These are phyloP conservation scores for Aspergillus awamori DNA, from an alignment of 2,329 filamentous ascomycete genomes.

Conservation along the genomic window DNA sequence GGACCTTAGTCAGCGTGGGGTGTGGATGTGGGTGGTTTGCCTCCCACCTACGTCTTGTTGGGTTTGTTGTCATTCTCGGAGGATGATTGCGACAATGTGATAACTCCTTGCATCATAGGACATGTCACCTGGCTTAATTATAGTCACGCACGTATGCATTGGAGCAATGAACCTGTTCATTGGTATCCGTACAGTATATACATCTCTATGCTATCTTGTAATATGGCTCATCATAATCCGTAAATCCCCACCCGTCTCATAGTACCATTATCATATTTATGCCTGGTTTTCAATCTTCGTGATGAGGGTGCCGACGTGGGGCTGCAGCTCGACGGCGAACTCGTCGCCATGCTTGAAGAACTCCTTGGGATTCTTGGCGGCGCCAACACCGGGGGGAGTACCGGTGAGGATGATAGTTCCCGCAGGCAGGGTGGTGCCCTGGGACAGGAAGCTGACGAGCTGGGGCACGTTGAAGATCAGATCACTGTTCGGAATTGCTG, in stretches of 20 bases:
- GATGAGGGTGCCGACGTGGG: constrained; percentile 53
- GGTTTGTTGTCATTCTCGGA: neutral
- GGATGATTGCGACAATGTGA: neutral
- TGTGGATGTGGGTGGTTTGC: neutral
- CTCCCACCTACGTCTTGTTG: neutral
- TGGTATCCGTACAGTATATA: constrained; percentile 4
- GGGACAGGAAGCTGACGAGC: constrained; percentile 44
- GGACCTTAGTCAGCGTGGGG: constrained; percentile 1
- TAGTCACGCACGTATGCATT: neutral
- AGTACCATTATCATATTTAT: neutral
- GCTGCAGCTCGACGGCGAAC: constrained; percentile 53
- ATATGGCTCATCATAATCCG: neutral
- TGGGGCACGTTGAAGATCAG: constrained; percentile 58
- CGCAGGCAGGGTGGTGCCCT: constrained; percentile 46
- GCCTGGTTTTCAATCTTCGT: constrained; percentile 46
- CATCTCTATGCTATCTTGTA: neutral
- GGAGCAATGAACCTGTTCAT: constrained; percentile 1
- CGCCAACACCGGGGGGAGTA: constrained; percentile 48
- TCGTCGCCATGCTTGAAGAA: constrained; percentile 51
- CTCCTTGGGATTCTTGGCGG: constrained; percentile 45
- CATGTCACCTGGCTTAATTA: neutral
- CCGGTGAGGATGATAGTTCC: constrained; percentile 50
- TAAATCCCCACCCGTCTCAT: neutral
- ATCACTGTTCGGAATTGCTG: constrained; percentile 43
- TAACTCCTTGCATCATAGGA: neutral